Evolutionary conservation across 306 rosid genomes (phyloP).

Genomic region (Trifolium dubium): DNA sequence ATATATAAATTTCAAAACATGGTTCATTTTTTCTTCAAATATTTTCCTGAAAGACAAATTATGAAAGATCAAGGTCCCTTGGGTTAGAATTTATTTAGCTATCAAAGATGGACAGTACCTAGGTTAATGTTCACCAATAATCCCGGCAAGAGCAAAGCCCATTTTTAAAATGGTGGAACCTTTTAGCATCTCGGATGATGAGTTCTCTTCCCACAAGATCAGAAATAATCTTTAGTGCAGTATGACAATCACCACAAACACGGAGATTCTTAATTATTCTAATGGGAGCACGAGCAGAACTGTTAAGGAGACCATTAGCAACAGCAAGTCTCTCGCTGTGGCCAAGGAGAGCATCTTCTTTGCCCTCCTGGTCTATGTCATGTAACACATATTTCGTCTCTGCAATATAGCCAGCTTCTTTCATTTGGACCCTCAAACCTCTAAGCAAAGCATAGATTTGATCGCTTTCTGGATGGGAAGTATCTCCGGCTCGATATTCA

Average conservation of each 20-base stretch:
- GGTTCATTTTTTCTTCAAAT: background rate
- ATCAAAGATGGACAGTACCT: constrained; percentile 41
- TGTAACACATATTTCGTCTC: constrained; percentile 77
- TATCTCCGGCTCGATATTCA: constrained; percentile 21
- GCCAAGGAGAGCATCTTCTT: constrained; percentile 78
- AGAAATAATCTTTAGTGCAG: constrained; percentile 31
- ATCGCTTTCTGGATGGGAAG: constrained; percentile 68
- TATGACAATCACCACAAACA: constrained; percentile 29
- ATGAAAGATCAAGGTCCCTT: background rate
- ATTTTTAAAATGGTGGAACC: constrained; percentile 47
- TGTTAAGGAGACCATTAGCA: constrained; percentile 71
- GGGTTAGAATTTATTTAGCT: background rate
- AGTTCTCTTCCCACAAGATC: constrained; percentile 29
- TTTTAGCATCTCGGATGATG: constrained; percentile 31
- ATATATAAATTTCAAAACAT: background rate
- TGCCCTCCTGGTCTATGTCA: constrained; percentile 83
- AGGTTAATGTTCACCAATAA: constrained; percentile 52
- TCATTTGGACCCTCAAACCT: constrained; percentile 75
- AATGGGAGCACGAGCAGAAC: constrained; percentile 65
- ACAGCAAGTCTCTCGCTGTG: constrained; percentile 91
- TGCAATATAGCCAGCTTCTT: constrained; percentile 81
- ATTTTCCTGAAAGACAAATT: background rate
- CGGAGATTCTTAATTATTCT: constrained; percentile 58
- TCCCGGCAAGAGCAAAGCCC: constrained; percentile 54
- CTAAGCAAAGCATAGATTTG: constrained; percentile 66